A percentile compares a stretch with the other conserved stretches of the same genome.
phyloP scores from a whole-genome alignment of 2,329 filamentous ascomycete genomes.

The Zasmidium angulare region DNA sequence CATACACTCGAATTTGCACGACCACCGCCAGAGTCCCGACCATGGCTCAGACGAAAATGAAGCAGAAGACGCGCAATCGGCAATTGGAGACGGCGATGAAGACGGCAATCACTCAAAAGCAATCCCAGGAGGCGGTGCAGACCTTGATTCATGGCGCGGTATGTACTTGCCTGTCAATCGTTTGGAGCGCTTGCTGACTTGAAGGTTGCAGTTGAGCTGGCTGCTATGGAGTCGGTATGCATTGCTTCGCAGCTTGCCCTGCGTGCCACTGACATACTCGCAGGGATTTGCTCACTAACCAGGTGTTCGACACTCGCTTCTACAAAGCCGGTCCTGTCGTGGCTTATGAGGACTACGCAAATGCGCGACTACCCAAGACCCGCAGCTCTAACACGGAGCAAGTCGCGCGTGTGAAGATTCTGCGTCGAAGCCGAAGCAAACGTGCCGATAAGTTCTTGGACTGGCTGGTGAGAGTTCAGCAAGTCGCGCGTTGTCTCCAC shows the following conservation, averaged over 20 bases:
- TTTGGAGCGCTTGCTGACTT: conserved; percentile 3
- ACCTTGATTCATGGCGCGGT: conserved; percentile 50
- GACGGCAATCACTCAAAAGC: conserved; percentile 38
- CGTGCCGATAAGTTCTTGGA: conserved; percentile 47
- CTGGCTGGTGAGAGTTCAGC: conserved; percentile 49
- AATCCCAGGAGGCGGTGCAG: conserved; percentile 50
- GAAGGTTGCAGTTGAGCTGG: conserved; percentile 34
- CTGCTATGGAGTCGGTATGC: conserved; percentile 33
- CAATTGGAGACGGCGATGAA: conserved; percentile 27
- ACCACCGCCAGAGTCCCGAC: background rate
- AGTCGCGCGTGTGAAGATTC: conserved; percentile 35
- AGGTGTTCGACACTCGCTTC: conserved; percentile 32
- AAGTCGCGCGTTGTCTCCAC: conserved; percentile 1
- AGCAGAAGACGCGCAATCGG: conserved; percentile 21
- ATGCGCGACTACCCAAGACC: conserved; percentile 14
- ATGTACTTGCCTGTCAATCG: background rate
- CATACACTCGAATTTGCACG: too few species aligned
- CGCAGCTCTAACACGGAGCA: background rate
- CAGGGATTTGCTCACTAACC: conserved; percentile 34
- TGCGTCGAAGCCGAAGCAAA: conserved; percentile 41
- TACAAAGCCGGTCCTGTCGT: conserved; percentile 28
- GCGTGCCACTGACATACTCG: conserved; percentile 4
- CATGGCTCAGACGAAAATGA: conserved; percentile 26
- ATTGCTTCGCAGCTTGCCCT: background rate
- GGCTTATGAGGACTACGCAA: conserved; percentile 36